Evolutionary conservation across 108 stramenopile genomes (phyloP), one percentile per base, ranked within the genome.

Genomic region (Cyclotella baltica): DNA sequence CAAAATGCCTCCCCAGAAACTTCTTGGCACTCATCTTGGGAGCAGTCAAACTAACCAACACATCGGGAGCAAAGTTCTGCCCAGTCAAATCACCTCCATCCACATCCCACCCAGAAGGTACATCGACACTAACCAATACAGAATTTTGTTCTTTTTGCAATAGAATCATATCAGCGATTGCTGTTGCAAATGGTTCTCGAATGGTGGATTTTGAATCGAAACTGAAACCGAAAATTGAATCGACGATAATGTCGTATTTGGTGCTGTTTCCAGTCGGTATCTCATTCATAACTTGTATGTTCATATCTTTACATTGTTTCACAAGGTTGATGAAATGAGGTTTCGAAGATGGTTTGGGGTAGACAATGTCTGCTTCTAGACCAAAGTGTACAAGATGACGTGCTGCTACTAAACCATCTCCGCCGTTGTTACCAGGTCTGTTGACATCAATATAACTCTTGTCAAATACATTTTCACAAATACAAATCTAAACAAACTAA

Each of bases 371-470:
- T 13, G 89, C 88, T 0, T 87, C 75, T 79, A 93, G 92, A 13
- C 97, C 98, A 84, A 98, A 98, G 43, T 96, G 90, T 15, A 73
- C 74, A 28, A 99, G 83, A 77, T 99, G 99, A 8, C 99, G 88
- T 4, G 99, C 97, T 28, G 98, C 98, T 9, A 99, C 99, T 30
- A 99, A 93, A 9, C 98, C 99, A 76, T 99, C 99, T n/a, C 99
- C 99, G 35, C 99, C 99, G 72, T 99, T 99, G 87, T 99, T 99
- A 0, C 99, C 99, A 1, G 99, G 99, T 3, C 99, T 97, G 57
- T 87, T 89, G 53, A 34, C 15, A 51, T 19, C n/a, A 9, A 66
- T 47, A 47, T 22, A 47, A 18, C 15, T 66, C 4, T 66, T 66
- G 23, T 66, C 20, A 46, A 29, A 27, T 27, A 10, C 25, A 2